These are phyloP conservation scores for Galeopsis tetrahit DNA, from an alignment of 257 asterid genomes.

Conservation along the genomic window DNA sequence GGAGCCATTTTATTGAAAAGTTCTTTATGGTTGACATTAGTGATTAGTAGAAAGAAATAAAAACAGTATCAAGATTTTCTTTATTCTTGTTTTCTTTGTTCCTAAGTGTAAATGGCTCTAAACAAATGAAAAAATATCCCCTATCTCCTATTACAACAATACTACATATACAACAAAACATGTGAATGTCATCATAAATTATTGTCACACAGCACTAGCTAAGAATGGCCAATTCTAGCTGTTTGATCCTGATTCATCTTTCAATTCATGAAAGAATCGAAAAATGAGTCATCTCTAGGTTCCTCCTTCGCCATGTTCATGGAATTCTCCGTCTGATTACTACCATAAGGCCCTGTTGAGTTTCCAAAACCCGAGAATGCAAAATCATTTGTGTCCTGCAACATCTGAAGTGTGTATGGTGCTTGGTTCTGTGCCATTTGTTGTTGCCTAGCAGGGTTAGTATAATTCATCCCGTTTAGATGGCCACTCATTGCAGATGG, in stretches of 20 bases:
- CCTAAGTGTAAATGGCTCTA: constrained; percentile 30
- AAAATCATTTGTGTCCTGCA: constrained; percentile 51
- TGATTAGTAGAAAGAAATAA: background rate
- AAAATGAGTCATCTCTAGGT: constrained; percentile 76
- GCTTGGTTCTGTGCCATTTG: constrained; percentile 62
- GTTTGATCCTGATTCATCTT: constrained; percentile 40
- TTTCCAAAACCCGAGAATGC: constrained; percentile 55
- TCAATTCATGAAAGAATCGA: constrained; percentile 67
- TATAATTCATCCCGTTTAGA: constrained; percentile 43
- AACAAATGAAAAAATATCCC: constrained; percentile 47
- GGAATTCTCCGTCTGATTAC: constrained; percentile 42
- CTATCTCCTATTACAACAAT: constrained; percentile 35
- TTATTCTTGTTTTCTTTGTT: constrained; percentile 29
- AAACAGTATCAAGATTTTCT: constrained; percentile 25
- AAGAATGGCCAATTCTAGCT: constrained; percentile 46
- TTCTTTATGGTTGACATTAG: background rate
- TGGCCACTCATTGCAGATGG: constrained; percentile 49
- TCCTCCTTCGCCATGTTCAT: constrained; percentile 66
- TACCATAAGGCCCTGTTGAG: constrained; percentile 42
- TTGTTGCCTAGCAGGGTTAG: constrained; percentile 44
- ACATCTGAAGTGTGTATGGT: constrained; percentile 80
- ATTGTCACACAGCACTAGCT: constrained; percentile 23
- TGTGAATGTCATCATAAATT: constrained; percentile 18
- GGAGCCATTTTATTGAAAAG: background rate
- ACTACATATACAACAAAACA: constrained; percentile 36